Evolutionary conservation across 306 rosid genomes (phyloP).

Genomic region (Calophaca sinica): DNA sequence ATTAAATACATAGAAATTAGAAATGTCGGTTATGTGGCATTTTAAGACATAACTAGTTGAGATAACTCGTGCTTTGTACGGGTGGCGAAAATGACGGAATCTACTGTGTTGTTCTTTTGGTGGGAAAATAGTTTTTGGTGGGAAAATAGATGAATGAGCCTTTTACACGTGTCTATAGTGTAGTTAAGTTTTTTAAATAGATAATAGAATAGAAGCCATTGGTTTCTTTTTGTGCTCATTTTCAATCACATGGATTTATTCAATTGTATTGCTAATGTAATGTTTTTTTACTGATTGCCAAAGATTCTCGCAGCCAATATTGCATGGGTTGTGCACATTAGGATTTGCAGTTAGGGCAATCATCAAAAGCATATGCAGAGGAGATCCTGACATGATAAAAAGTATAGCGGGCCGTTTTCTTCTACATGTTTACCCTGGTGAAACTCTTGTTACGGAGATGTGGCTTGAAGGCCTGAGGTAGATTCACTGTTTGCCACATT

Average conservation of each 20-base stretch:
- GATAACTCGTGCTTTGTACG: too few relatives aligned
- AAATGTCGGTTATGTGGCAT: background rate
- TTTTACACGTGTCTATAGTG: too few relatives aligned
- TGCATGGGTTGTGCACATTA: slow-evolving; percentile 90
- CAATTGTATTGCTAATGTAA: slow-evolving; percentile 22
- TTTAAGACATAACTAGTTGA: background rate
- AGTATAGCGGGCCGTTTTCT: slow-evolving; percentile 82
- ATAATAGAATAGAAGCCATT: too few relatives aligned
- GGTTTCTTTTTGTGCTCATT: slow-evolving; percentile 10
- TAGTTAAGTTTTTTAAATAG: too few relatives aligned
- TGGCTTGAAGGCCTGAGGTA: slow-evolving; percentile 90
- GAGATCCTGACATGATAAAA: slow-evolving; percentile 72
- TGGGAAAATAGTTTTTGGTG: too few relatives aligned
- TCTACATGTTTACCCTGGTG: slow-evolving; percentile 91
- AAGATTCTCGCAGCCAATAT: slow-evolving; percentile 90
- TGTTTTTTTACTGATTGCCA: slow-evolving; percentile 40
- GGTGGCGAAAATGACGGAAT: too few relatives aligned
- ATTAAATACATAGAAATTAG: background rate
- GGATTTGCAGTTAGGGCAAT: slow-evolving; percentile 93
- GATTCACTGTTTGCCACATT: slow-evolving; percentile 20
- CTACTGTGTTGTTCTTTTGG: too few relatives aligned
- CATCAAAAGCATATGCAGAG: slow-evolving; percentile 79
- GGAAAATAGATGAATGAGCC: too few relatives aligned
- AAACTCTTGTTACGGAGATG: slow-evolving; percentile 89
- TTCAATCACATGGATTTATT: slow-evolving; percentile 5